Evolutionary conservation across 2,329 filamentous ascomycete genomes (phyloP), one percentile per base, ranked within the genome.

Genomic region (Cladosporium cucumerinum): DNA sequence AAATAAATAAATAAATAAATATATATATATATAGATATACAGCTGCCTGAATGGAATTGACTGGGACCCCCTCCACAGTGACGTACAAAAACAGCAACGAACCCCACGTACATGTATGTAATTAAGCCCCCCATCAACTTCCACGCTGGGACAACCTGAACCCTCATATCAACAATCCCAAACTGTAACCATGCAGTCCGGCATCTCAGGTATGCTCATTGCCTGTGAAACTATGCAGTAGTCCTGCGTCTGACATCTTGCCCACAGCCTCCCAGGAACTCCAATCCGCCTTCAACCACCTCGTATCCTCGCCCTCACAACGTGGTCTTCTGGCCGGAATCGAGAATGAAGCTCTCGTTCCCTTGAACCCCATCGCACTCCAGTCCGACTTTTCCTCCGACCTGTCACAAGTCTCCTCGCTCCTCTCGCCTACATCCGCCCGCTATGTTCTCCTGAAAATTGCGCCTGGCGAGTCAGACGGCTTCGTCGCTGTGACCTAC

Each of bases 391-490:
- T 94, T 78, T 76, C 80, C 68, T 75, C 82, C 70, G 90, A 93
- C 74, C 83, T 94, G 55, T 72, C 81, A 0, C 82, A 84, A 64
- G 84, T 95, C 21, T 77, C 84, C 61, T 79, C 86, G 11, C 84
- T 89, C 75, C 80, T 94, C 69, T 85, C 87, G 72, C 82, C 86
- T 66, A 87, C 88, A 69, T 84, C 84, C 64, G 87, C 92, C 0
- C 83, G 89, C 54, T 95, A 93, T 79, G 83, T 91, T 70, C 85
- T 95, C 72, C 85, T 95, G 49, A 89, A 90, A 57, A 87, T 89
- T 63, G 83, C 88, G 75, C 82, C 86, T 60, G 75, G 78, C 43
- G 70, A 71, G 7, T 60, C 74, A 49, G 70, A 75, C 64, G 78
- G 77, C 69, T 87, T 93, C 68, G 79, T 90, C 28, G 89, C 88